These are phyloP conservation scores for Ophidiomyces ophidiicola DNA, from an alignment of 2,329 filamentous ascomycete genomes.

Conservation along the genomic window DNA sequence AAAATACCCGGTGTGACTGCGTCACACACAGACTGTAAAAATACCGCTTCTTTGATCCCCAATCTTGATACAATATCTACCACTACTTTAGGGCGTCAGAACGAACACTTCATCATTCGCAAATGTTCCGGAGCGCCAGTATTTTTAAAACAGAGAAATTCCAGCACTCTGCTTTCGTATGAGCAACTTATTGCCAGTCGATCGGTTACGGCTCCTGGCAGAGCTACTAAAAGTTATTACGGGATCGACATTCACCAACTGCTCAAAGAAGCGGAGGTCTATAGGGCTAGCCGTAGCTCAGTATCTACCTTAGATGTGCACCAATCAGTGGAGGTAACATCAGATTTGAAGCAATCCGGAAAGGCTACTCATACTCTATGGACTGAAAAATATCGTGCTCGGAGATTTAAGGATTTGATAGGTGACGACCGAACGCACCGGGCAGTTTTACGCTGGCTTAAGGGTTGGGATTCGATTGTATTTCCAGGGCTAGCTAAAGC, in stretches of 20 bases:
- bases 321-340: conserved; percentile 25
- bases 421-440: conserved; percentile 92
- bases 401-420: conserved; percentile 81
- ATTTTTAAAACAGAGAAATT: conserved; percentile 31
- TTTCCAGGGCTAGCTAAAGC: conserved; percentile 63
- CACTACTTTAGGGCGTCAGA: neutral
- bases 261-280: conserved; percentile 56
- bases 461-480: conserved; percentile 83
- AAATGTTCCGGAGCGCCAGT: conserved; percentile 40
- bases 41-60: no score
- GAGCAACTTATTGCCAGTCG: conserved; percentile 44
- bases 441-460: conserved; percentile 81
- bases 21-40: neutral
- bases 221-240: conserved; percentile 60
- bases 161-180: conserved; percentile 33
- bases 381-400: conserved; percentile 95
- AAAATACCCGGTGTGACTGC: no score
- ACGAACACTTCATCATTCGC: conserved; percentile 26
- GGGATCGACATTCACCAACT: conserved; percentile 83
- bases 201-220: conserved; percentile 39
- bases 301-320: conserved; percentile 19
- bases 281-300: conserved; percentile 32
- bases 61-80: neutral
- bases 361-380: conserved; percentile 47
- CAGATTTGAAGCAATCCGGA: conserved; percentile 14